Evolutionary conservation across 1,284 basidiomycete genomes (phyloP).

Genomic region (Laetiporus sulphureus): DNA sequence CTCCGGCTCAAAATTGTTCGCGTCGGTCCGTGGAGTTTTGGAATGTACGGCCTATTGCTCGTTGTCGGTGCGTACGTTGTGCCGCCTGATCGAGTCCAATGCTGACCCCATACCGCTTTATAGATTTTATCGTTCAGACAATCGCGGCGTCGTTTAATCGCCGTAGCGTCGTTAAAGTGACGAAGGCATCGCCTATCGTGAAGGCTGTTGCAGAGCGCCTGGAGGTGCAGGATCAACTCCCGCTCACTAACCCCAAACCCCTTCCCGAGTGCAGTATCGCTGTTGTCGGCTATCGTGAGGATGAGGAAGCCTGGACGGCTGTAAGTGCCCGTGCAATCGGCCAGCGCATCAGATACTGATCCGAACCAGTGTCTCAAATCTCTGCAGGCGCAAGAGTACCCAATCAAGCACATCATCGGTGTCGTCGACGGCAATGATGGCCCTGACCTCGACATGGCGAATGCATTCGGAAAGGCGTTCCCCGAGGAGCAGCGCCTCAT

Average conservation of each 20-base stretch:
- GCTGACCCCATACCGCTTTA: background rate
- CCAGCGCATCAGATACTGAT: background rate
- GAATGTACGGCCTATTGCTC: slow-evolving; percentile 11
- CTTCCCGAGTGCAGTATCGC: slow-evolving; percentile 15
- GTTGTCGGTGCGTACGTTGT: slow-evolving; percentile 6
- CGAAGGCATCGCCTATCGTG: slow-evolving; percentile 7
- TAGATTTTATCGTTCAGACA: slow-evolving; percentile 13
- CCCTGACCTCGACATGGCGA: slow-evolving; percentile 12
- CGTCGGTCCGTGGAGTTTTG: slow-evolving; percentile 9
- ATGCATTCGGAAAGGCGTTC: slow-evolving; percentile 14
- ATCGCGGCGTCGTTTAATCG: slow-evolving; percentile 14
- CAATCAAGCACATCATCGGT: slow-evolving; percentile 16
- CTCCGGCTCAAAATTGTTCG: slow-evolving; percentile 7
- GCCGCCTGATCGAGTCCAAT: background rate
- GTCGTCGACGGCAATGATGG: slow-evolving; percentile 16
- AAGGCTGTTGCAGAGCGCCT: slow-evolving; percentile 10
- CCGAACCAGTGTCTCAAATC: slow-evolving; percentile 14
- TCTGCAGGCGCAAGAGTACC: slow-evolving; percentile 14
- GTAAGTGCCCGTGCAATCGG: slow-evolving; percentile 2
- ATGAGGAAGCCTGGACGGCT: slow-evolving; percentile 12
- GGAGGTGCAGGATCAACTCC: slow-evolving; percentile 4
- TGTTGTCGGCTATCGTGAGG: slow-evolving; percentile 16
- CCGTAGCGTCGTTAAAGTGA: slow-evolving; percentile 7
- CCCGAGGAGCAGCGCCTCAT: slow-evolving; percentile 13
- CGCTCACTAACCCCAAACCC: slow-evolving; percentile 2